These are phyloP conservation scores for Geranomyces michiganensis DNA, from an alignment of 192 early-diverging fungal genomes.

Conservation along the genomic window DNA sequence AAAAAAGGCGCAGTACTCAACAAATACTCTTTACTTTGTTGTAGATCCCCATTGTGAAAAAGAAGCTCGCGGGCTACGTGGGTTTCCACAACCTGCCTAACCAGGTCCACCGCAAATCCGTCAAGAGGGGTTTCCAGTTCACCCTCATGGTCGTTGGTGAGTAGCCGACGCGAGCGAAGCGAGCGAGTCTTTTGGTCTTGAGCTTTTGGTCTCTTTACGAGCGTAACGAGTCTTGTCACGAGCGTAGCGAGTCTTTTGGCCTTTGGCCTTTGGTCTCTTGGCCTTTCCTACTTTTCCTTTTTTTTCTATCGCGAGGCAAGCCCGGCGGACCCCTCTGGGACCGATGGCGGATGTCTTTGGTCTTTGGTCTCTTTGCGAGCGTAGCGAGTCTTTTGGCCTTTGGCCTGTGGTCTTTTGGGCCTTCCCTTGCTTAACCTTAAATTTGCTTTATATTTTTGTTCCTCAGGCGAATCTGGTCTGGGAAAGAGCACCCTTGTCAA, in stretches of 20 bases:
- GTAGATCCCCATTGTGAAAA: constrained; percentile 58
- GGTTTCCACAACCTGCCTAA: constrained; percentile 64
- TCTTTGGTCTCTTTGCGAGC: too few species aligned
- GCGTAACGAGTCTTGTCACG: too few species aligned
- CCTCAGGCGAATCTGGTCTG: constrained; percentile 58
- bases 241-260: too few species aligned
- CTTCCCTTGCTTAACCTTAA: neutral
- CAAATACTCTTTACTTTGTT: neutral
- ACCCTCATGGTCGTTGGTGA: constrained; percentile 66
- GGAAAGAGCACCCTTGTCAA: constrained; percentile 69
- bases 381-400: too few species aligned
- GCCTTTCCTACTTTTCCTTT: too few species aligned
- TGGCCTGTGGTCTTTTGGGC: too few species aligned
- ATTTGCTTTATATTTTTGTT: neutral
- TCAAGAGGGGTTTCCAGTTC: constrained; percentile 95
- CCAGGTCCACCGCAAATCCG: constrained; percentile 83
- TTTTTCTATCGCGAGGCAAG: neutral
- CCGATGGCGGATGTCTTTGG: too few species aligned
- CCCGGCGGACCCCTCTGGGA: neutral
- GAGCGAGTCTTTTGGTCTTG: too few species aligned
- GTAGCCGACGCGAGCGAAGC: too few species aligned
- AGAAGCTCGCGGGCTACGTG: constrained; percentile 55
- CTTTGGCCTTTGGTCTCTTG: too few species aligned
- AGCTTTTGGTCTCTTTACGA: too few species aligned
- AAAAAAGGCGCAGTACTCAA: too few species aligned